Evolutionary conservation across 495 filamentous ascomycete species (phyloP), one percentile per base, ranked within the genome.

Genomic region (Penicillium canariense): DNA sequence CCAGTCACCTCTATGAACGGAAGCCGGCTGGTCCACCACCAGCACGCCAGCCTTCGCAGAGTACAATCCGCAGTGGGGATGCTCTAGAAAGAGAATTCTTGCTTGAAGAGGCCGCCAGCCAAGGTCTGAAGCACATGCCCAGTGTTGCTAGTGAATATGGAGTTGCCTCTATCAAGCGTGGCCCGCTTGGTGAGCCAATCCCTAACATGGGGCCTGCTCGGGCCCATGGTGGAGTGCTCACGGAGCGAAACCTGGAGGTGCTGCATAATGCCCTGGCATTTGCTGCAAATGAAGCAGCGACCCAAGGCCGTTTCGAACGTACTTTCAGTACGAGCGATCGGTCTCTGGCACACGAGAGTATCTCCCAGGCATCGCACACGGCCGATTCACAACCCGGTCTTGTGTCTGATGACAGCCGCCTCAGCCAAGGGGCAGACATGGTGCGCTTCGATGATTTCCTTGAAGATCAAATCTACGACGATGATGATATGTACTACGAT

Each of bases 261-360:
- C 86, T 95, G 60, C 90, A 93, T 60, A 84, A 87, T 50, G 89
- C 90, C n/a, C 69, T 96, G 18, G 88, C 88, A 7, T 82, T 84
- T 32, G 91, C 89, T 8, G 87, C 88, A 22, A 86, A 85, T 52
- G 80, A 85, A 66, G 87, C 89, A 12, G 83, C 84, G n/a, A 75
- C 79, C 4, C 82, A 87, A 30, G 87, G 85, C 12, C 81, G 84
- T 34, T 88, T 94, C 61, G 73, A 77, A 11, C 78, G 88, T 18
- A 68, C 70, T 6, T 64, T 69, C 28, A 83, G 82, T 53, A 61
- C 74, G 9, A 72, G 71, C 36, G 66, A 77, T 38, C 57, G 58
- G 8, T 76, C 73, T 4, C n/a, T 68, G 38, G 71, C 59, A 11
- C 68, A 68, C 51, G 71, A 65, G 60, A 80, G 67, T 50, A 55